Percentiles rank a stretch among this genome's conserved stretches.
These are phyloP conservation scores for Pleurotus citrinopileatus DNA, from an alignment of 768 basidiomycete genomes.

Conservation along the genomic window DNA sequence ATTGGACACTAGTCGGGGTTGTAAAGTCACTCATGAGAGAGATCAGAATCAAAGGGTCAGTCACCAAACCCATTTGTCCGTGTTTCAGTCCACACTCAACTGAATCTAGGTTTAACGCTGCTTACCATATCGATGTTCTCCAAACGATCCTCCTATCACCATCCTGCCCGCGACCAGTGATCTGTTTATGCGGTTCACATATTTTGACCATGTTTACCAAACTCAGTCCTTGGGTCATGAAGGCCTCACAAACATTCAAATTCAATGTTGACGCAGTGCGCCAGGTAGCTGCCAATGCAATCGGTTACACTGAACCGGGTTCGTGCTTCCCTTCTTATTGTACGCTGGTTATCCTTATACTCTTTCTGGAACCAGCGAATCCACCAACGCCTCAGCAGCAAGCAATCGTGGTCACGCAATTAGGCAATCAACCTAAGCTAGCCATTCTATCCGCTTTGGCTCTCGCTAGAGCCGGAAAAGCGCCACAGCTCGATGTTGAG, in stretches of 20 bases:
- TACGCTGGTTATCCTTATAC: background rate
- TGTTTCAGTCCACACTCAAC: conserved; percentile 2
- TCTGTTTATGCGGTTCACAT: conserved; percentile 56
- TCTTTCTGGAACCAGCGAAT: background rate
- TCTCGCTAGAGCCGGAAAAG: conserved; percentile 58
- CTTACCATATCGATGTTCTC: conserved; percentile 59
- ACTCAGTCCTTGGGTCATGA: conserved; percentile 26
- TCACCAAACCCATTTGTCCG: background rate
- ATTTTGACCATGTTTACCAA: conserved; percentile 45
- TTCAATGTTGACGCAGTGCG: conserved; percentile 7
- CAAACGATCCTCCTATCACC: conserved; percentile 63
- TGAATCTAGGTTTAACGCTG: conserved; percentile 40
- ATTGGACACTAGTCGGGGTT: conserved; percentile 79
- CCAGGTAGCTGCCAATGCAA: conserved; percentile 3
- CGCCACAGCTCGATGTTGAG: conserved; percentile 62
- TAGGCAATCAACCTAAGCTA: conserved; percentile 52
- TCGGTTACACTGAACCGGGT: conserved; percentile 12
- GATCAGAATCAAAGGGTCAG: conserved; percentile 54
- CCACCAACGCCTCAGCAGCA: background rate
- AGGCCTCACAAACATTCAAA: background rate
- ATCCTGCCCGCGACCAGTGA: conserved; percentile 64
- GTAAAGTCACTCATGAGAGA: conserved; percentile 62
- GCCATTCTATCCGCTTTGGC: conserved; percentile 56
- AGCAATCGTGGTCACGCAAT: conserved; percentile 15
- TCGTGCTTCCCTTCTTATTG: background rate